A percentile compares a stretch with the other conserved stretches of the same genome.
phyloP scores from a whole-genome alignment of 352 stramenopile species.

The Blastocystis sp. region DNA sequence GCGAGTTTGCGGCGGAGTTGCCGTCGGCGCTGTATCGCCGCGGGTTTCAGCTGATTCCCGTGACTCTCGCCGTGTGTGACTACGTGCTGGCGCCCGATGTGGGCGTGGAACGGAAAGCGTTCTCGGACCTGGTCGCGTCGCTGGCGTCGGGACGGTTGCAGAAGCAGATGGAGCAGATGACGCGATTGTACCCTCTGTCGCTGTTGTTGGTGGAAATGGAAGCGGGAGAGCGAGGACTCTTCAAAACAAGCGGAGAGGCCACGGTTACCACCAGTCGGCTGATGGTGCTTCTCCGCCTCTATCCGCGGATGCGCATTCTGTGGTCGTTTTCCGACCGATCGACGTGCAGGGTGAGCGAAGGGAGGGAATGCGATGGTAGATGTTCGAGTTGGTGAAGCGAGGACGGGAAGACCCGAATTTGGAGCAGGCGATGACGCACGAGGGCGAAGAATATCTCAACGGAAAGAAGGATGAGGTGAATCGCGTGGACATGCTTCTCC shows the following conservation, averaged over 20 bases:
- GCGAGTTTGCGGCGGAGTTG: slow-evolving; percentile 17
- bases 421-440: background rate
- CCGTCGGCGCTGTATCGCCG: background rate
- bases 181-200: background rate
- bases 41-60: slow-evolving; percentile 11
- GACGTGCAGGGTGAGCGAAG: background rate
- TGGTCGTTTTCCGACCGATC: slow-evolving; percentile 11
- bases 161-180: slow-evolving; percentile 53
- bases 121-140: slow-evolving; percentile 3
- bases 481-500: background rate
- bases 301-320: slow-evolving; percentile 43
- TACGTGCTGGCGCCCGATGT: slow-evolving; percentile 26
- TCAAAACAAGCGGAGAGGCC: background rate
- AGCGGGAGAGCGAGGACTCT: background rate
- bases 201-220: slow-evolving; percentile 23
- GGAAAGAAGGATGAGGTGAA: slow-evolving; percentile 44
- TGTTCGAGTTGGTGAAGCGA: slow-evolving; percentile 41
- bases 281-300: slow-evolving; percentile 7
- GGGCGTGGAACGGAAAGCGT: slow-evolving; percentile 16
- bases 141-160: background rate
- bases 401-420: background rate
- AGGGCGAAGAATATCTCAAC: background rate
- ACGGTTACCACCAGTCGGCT: background rate
- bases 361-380: background rate
- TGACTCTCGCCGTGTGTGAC: slow-evolving; percentile 20